Percentiles rank a stretch among this genome's conserved stretches.
Conservation (phyloP, 2,329 filamentous ascomycete genomes). For the Sporothrix sp. region DNA sequence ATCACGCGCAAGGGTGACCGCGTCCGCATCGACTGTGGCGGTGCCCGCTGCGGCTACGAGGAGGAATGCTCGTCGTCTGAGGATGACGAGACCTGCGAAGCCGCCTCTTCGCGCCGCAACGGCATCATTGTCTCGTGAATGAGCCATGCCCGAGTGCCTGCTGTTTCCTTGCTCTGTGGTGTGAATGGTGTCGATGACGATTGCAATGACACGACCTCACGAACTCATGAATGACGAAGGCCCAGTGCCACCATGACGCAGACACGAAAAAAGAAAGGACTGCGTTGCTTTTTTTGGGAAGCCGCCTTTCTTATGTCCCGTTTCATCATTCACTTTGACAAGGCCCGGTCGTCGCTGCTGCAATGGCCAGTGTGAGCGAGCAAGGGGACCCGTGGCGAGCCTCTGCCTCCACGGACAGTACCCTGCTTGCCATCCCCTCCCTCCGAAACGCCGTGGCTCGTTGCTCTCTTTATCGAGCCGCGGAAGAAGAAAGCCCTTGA, state of each 20-base stretch:
- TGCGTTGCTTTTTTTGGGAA: background rate
- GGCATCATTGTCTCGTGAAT: conserved; percentile 47
- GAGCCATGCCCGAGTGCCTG: background rate
- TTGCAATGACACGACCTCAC: background rate
- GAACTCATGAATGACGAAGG: conserved; percentile 1
- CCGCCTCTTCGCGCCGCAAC: conserved; percentile 50
- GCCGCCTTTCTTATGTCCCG: background rate
- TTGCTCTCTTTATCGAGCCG: conserved; percentile 12
- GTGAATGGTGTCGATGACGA: background rate
- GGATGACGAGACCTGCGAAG: conserved; percentile 43
- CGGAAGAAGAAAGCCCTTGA: conserved; percentile 3
- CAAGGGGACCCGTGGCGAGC: background rate
- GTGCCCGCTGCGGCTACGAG: conserved; percentile 73
- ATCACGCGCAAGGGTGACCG: conserved; percentile 89
- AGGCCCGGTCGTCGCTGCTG: background rate
- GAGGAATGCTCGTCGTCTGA: conserved; percentile 59
- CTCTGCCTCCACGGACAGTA: no score
- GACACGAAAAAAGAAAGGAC: conserved; percentile 2
- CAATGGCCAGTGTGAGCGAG: no score
- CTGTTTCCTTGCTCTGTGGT: background rate
- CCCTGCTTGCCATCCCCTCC: no score
- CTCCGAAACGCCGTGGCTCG: no score
- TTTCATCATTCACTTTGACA: background rate
- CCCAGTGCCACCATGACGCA: background rate
- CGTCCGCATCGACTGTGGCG: conserved; percentile 93